Base-by-base conservation (phyloP, 2,329 filamentous ascomycete genomes). In the Plectosphaerella plurivora region DNA sequence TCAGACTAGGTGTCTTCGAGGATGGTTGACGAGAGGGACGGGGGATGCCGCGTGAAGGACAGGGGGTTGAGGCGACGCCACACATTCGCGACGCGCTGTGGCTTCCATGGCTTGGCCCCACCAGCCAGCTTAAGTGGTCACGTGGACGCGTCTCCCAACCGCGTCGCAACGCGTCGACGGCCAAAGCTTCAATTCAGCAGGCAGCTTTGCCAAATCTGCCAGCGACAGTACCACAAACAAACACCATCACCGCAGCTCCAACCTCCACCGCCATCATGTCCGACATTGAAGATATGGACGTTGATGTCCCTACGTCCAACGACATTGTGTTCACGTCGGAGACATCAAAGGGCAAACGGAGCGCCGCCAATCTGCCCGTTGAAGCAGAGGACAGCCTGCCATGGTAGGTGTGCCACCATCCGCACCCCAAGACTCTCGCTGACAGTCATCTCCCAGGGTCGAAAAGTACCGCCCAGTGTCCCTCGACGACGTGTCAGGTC, bases 401-500 rank as follows among this genome's bases (percentile, higher is more conserved):
- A 73, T 99, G 94, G 93, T 95, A 66, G 57, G 73, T 48, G 18
- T 22, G 14, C 6, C 12, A 10, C 14, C 5, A 24, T 39, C 18
- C 15, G 42, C 14, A 11, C 22, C n/a, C 28, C 46, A 22, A 22
- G 2, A 6, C 20, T 22, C 36, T 16, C n/a, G 36, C 20, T 42
- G 36, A 41, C 36, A 14, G 8, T 14, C 9, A 6, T 5, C 16
- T 9, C 7, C 2, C 55, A 91, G 89, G 92, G 91, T 99, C 9
- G 94, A 99, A 68, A 99, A 99, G 66, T 99, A 97, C 72, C 84
- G 94, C 50, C 94, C 94, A 16, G 86, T 86, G 56, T 91, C 89
- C 2, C 83, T 99, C 45, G 84, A 87, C 60, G 94, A 99, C 70
- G 94, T 99, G 53, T 96, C 91, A 3, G 94, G 94, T 18, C 94